Evolutionary conservation across 495 filamentous ascomycete species (phyloP), one percentile per base, ranked within the genome.

Genomic region (Aspergillus funiculosus): DNA sequence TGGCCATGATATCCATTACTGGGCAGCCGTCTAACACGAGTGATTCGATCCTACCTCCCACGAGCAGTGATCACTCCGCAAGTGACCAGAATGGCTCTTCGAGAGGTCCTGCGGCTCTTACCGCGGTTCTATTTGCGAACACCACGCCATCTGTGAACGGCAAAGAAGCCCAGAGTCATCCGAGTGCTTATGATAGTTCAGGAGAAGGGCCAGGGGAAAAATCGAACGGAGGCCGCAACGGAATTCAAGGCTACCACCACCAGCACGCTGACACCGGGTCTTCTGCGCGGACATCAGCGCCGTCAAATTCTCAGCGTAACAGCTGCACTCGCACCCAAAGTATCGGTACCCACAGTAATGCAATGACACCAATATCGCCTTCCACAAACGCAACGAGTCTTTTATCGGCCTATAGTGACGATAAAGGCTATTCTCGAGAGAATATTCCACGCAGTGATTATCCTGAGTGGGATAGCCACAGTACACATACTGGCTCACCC

Each of bases 341-440:
- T 40, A 47, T 63, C 46, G 63, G 66, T 48, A 66, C 66, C 2
- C 66, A 68, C 46, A 68, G 68, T 49, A 73, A 71, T 46, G 67
- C 59, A 30, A 69, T 66, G 66, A 65, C 67, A 3, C 62, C 64
- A 9, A 69, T 67, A 5, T 75, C 74, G 11, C 73, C 73, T 2
- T 65, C 66, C 6, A 77, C 73, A 14, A 74, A 76, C 44, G 74
- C 72, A 10, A 73, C 74, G 5, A 77, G 74, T 51, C 65, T 75
- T 34, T 55, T 77, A 19, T 69, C 68, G 9, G 63, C 67, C 22
- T 70, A 76, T 39, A 75, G 71, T 10, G 72, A 75, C 18, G 71
- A 75, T 34, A 63, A 70, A 41, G 61, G 58, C 1, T 36, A 56
- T 15, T 46, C 54, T 8, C 55, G 62, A 17, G 61, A 66, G 14